Base-by-base conservation (phyloP, 2,329 filamentous ascomycete species). In the Colletotrichum plurivorum region DNA sequence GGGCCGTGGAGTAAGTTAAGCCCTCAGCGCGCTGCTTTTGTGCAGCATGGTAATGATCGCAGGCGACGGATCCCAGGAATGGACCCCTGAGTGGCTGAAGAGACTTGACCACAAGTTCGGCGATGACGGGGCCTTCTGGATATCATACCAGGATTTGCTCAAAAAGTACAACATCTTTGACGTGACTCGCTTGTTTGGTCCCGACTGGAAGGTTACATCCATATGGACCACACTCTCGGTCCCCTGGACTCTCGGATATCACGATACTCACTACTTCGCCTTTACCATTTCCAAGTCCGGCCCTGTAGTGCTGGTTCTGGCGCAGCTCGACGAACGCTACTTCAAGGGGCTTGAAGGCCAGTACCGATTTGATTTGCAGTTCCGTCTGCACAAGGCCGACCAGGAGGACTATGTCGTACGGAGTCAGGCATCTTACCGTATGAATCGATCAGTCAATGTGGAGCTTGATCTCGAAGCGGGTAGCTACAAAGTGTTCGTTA, bases 381-480 rank as follows among this genome's bases (percentile, higher is more conserved):
- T 90, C 74, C 84, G 87, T 15, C 74, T 90, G 2, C 87, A 90
- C 78, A 83, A 75, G 73, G 81, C 78, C 54, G 83, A 76, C 56
- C 81, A 77, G 73, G 84, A 87, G 62, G 85, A 87, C 72, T 88
- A 88, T 72, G 81, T 89, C 15, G 85, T 88, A 15, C 84, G 87
- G 73, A 88, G 84, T 66, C 83, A 87, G 58, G 81, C 81, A 39
- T 83, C 84, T 41, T 85, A 87, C 69, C 80, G 86, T 25, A 93
- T 94, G 88, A 89, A 85, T 22, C 90, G 94, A 7, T 93, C 92
- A 1, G 91, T 94, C 46, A 94, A 92, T 58, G 90, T 93, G 1
- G 94, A 96, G 77, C 84, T 96, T 9, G 85, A 91, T 43, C 88
- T 97, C 27, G 89, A 93, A 20, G 87, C 91, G 0, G 94, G 94